A percentile compares a stretch with the other conserved stretches of the same genome.
Evolutionary conservation across 2,329 filamentous ascomycete genomes (phyloP).

Genomic region (Escovopsis weberi): DNA sequence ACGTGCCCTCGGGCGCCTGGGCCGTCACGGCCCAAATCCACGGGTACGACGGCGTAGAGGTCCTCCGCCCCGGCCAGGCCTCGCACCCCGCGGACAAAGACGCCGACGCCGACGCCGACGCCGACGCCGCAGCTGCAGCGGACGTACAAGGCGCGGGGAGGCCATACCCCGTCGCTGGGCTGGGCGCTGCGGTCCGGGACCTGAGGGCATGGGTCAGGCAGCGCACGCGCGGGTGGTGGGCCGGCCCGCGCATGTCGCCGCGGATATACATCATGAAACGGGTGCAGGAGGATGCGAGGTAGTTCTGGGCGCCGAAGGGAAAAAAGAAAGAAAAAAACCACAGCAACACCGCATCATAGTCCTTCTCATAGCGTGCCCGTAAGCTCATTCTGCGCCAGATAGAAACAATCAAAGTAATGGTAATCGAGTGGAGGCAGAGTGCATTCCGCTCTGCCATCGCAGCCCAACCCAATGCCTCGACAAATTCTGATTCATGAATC

Average conservation of each 20-base stretch:
- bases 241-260: conserved; percentile 46
- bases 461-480: no score
- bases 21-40: conserved; percentile 40
- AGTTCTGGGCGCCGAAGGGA: not conserved
- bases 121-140: no score
- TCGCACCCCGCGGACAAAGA: not conserved
- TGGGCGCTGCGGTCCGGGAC: conserved; percentile 24
- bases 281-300: conserved; percentile 7
- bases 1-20: conserved; percentile 31
- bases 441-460: no score
- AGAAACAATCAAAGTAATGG: no score
- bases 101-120: conserved; percentile 1
- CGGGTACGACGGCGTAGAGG: conserved; percentile 43
- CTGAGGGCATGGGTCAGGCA: conserved; percentile 27
- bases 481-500: no score
- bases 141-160: no score
- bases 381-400: no score
- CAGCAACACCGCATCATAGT: not conserved
- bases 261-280: conserved; percentile 35
- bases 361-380: no score
- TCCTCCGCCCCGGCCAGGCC: conserved; percentile 33
- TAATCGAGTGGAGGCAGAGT: no score
- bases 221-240: conserved; percentile 47
- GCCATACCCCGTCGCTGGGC: conserved; percentile 26
- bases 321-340: not conserved